Conservation (phyloP, 306 rosid genomes). For the Vicia faba region DNA sequence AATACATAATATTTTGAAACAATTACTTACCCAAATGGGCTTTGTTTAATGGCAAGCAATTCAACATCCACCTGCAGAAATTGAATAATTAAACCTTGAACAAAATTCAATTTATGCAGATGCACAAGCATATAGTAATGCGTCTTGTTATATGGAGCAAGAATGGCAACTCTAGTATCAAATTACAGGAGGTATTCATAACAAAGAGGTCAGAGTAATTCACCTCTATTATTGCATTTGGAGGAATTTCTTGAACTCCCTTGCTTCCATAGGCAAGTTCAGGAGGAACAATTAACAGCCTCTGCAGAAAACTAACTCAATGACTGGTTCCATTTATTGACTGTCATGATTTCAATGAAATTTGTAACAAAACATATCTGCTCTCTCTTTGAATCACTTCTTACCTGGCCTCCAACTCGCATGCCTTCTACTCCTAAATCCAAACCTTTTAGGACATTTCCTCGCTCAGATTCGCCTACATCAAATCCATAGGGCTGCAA, state of each 20-base stretch:
- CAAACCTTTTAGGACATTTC: slow-evolving; percentile 84
- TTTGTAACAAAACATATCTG: slow-evolving; percentile 11
- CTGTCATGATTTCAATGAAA: slow-evolving; percentile 12
- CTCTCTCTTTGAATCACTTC: slow-evolving; percentile 31
- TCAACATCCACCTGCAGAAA: slow-evolving; percentile 78
- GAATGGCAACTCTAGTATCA: background rate
- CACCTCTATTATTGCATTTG: slow-evolving; percentile 95
- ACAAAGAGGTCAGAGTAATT: slow-evolving; percentile 21
- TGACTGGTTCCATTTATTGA: slow-evolving; percentile 30
- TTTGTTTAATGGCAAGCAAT: slow-evolving; percentile 85
- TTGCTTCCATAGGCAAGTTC: slow-evolving; percentile 88
- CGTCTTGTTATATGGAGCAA: slow-evolving; percentile 12
- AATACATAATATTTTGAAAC: background rate
- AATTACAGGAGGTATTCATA: background rate
- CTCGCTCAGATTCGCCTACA: slow-evolving; percentile 87
- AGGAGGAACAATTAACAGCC: slow-evolving; percentile 85
- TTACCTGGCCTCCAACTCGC: slow-evolving; percentile 96
- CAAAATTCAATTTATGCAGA: background rate
- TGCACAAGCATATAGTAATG: background rate
- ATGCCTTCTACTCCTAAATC: slow-evolving; percentile 93
- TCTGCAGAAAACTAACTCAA: slow-evolving; percentile 51
- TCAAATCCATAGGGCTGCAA: slow-evolving; percentile 98
- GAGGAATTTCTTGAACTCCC: slow-evolving; percentile 95
- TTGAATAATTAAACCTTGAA: background rate
- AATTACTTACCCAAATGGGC: slow-evolving; percentile 83